Evolutionary conservation across 2,329 filamentous ascomycete species (phyloP).

Genomic region (Chaetomium sp.): DNA sequence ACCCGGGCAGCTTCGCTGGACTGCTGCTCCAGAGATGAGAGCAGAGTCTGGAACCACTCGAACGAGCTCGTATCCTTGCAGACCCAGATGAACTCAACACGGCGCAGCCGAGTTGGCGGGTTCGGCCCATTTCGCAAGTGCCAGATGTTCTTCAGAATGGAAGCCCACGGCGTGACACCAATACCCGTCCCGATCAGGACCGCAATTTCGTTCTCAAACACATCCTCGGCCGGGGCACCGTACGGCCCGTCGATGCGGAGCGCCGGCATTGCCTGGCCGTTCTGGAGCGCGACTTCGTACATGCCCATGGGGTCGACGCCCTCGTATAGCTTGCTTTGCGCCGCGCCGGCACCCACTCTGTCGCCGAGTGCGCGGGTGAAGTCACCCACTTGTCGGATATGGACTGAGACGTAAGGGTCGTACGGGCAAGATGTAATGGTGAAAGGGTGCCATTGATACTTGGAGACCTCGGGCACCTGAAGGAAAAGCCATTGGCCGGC

Average conservation of each 20-base stretch:
- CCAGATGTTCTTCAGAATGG: slow-evolving; percentile 97
- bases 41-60: slow-evolving; percentile 96
- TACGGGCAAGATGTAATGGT: slow-evolving; percentile 98
- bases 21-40: slow-evolving; percentile 88
- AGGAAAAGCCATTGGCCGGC: slow-evolving; percentile 98
- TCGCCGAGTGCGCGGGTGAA: slow-evolving; percentile 94
- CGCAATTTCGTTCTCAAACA: slow-evolving; percentile 90
- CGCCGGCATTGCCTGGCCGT: slow-evolving; percentile 87
- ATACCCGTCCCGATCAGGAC: slow-evolving; percentile 86
- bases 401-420: slow-evolving; percentile 91
- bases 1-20: slow-evolving; percentile 69
- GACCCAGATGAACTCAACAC: slow-evolving; percentile 99
- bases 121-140: slow-evolving; percentile 89
- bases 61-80: slow-evolving; percentile 95
- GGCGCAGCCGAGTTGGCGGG: slow-evolving; percentile 82
- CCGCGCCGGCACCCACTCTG: slow-evolving; percentile 84
- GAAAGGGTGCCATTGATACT: slow-evolving; percentile 96
- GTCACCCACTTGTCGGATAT: slow-evolving; percentile 95
- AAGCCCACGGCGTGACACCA: slow-evolving; percentile 83
- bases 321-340: slow-evolving; percentile 88
- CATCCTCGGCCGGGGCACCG: slow-evolving; percentile 94
- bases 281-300: slow-evolving; percentile 95
- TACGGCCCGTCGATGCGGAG: slow-evolving; percentile 95
- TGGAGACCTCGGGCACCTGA: slow-evolving; percentile 85
- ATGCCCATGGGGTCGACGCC: slow-evolving; percentile 90